phyloP scores from a whole-genome alignment of 2,329 filamentous ascomycete species.

The Cordyceps farinosa region DNA sequence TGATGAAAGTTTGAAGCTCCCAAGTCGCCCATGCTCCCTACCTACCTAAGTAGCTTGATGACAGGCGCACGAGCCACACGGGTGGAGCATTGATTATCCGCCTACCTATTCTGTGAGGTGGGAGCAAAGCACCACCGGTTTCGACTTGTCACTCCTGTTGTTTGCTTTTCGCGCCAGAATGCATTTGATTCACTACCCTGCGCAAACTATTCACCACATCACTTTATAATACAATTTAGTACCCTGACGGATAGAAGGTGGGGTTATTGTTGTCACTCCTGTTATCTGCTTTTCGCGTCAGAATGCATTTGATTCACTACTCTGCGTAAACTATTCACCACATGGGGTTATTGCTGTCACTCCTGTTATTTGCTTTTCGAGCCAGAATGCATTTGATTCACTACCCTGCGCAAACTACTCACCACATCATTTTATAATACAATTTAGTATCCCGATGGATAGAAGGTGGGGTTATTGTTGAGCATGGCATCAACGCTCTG shows the following conservation, averaged over 20 bases:
- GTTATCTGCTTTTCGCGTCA: no score
- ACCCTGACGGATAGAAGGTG: conserved; percentile 23
- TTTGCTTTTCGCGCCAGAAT: background rate
- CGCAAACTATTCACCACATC: background rate
- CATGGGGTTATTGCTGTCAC: no score
- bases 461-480: conserved; percentile 33
- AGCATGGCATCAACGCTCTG: conserved; percentile 59
- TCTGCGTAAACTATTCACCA: background rate
- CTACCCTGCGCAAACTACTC: background rate
- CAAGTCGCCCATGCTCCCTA: background rate
- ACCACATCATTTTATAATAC: background rate
- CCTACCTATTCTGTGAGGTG: background rate
- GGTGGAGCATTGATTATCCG: conserved; percentile 19
- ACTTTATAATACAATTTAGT: conserved; percentile 5
- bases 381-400: background rate
- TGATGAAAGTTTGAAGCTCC: conserved; percentile 11
- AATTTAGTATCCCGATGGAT: conserved; percentile 14
- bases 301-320: background rate
- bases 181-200: background rate
- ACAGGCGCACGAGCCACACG: conserved; percentile 14
- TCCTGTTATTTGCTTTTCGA: no score
- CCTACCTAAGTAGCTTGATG: background rate
- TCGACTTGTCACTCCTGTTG: no score
- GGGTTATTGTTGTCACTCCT: conserved; percentile 30
- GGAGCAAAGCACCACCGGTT: no score